Conservation (phyloP, 805 yeast species). For the Komagataella phaffii region DNA sequence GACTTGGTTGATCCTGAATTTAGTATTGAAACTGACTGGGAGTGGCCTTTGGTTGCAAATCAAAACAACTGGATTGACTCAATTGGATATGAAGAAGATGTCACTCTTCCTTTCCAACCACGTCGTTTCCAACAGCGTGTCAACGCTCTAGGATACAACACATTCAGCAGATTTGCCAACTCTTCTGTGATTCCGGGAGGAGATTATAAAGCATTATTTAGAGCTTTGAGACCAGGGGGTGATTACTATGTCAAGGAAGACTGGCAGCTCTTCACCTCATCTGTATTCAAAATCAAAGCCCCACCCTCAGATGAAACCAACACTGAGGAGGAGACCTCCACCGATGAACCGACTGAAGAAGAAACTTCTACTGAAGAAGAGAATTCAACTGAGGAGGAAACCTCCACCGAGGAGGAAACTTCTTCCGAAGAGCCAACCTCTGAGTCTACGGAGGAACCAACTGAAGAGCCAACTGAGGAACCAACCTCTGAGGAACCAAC, state of each 20-base stretch:
- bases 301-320: background rate
- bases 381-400: too few relatives aligned
- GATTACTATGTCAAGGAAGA: slow-evolving; percentile 2
- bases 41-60: background rate
- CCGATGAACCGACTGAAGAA: background rate
- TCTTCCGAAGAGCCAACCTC: background rate
- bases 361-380: background rate
- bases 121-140: background rate
- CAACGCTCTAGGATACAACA: background rate
- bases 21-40: slow-evolving; percentile 4
- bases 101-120: background rate
- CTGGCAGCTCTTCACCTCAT: slow-evolving; percentile 6
- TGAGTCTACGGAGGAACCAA: background rate
- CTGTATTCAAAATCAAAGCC: background rate
- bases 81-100: background rate
- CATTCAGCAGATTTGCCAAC: slow-evolving; percentile 1
- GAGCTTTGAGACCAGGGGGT: slow-evolving; percentile 5
- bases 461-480: background rate
- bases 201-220: slow-evolving; percentile 3
- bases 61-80: background rate
- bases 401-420: background rate
- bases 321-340: background rate
- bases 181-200: slow-evolving; percentile 3
- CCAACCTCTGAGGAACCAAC: background rate
- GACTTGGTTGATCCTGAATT: slow-evolving; percentile 6